Evolutionary conservation across 2,329 filamentous ascomycete species (phyloP).

Genomic region (Aspergillus thermomutatus): DNA sequence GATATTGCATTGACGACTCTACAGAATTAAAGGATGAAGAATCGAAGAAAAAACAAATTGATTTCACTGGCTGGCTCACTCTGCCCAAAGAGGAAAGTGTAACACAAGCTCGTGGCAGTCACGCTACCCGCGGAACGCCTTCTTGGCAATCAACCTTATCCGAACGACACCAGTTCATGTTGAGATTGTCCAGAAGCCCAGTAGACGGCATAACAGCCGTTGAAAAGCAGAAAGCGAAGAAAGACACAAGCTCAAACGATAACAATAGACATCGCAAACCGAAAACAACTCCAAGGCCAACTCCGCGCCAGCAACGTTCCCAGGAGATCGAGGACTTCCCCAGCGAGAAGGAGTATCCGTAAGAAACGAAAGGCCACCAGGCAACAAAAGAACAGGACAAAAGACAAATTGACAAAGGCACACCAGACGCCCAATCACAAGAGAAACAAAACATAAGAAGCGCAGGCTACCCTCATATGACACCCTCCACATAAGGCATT

Average conservation of each 20-base stretch:
- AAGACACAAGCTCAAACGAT: not conserved
- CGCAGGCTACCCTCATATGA: not conserved
- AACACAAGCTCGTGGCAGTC: not conserved
- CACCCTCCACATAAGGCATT: not conserved
- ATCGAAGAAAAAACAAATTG: not conserved
- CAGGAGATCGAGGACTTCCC: not conserved
- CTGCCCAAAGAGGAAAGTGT: not conserved
- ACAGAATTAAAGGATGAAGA: not conserved
- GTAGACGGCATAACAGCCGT: not conserved
- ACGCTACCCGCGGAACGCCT: not conserved
- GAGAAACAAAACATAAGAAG: not conserved
- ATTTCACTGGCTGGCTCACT: not conserved
- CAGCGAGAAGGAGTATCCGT: not conserved
- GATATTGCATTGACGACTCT: not conserved
- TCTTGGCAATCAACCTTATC: conserved; percentile 9
- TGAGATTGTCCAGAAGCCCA: not conserved
- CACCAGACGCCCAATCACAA: not conserved
- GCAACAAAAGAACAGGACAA: not conserved
- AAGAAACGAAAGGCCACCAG: not conserved
- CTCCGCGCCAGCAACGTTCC: not conserved
- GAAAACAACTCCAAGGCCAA: not conserved
- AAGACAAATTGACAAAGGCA: not conserved
- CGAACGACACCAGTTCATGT: not conserved
- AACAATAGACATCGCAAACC: not conserved
- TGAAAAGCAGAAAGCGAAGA: not conserved